Evolutionary conservation across 2,329 filamentous ascomycete genomes (phyloP), one percentile per base, ranked within the genome.

Genomic region (Trichoderma sp.): DNA sequence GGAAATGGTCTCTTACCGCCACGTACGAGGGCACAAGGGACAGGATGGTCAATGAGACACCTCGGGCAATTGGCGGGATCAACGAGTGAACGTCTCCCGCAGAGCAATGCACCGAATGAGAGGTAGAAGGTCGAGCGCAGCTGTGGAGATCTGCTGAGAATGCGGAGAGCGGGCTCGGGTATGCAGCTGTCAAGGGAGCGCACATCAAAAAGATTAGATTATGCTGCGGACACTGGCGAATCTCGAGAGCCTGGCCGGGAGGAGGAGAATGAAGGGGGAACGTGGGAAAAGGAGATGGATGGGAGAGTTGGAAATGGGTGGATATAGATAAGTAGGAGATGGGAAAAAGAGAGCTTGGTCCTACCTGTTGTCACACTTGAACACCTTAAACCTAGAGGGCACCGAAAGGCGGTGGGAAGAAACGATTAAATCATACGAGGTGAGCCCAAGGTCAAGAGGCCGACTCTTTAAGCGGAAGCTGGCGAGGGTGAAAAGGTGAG

Each of bases 11-110:
- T 76, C 84, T 84, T 85, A 86, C 83, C 81, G 79, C 78, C 78
- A 81, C 77, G 76, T 76, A 81, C 73, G 71, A 48, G 50, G 64
- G 73, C 70, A 58, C n/a, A 63, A 73, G 71, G 70, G 73, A 71
- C 76, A 75, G 77, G 78, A 76, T 75, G 76, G 77, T 75, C 41
- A 48, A 63, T 54, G 51, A 80, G 60, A 63, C 58, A 63, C 34
- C 70, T 80, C 78, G 80, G 79, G 76, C 79, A 74, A 76, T 74
- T 74, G 74, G 80, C 81, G 81, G 84, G 82, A 86, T 82, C 80
- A 82, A 85, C 84, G 85, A 87, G 83, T 79, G 83, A 87, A 87
- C 83, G 84, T 85, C 83, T 87, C 84, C 85, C 82, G 84, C 81
- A 74, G 74, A 76, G 74, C 75, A 78, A 78, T 77, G 75, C 77